Percentiles rank a stretch among this genome's conserved stretches.
phyloP scores from a whole-genome alignment of 164 flowering plant genomes.

The grape (Vitis vinifera) region ASM3070453v1 NC_081822.1:761501-762000 shows the following conservation, averaged over 20 bases:
- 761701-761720: too few species aligned
- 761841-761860: background rate
- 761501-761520: too few species aligned
- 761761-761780: background rate
- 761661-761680: too few species aligned
- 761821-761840: background rate
- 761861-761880: background rate
- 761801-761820: too few species aligned
- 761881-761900: background rate
- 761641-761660: background rate
- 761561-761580: too few species aligned
- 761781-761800: background rate
- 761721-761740: too few species aligned
- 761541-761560: too few species aligned
- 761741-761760: too few species aligned
- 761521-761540: too few species aligned
- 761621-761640: background rate
- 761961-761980: constrained; percentile 94
- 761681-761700: too few species aligned
- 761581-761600: too few species aligned
- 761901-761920: constrained; percentile 40
- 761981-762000: constrained; percentile 86
- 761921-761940: constrained; percentile 96
- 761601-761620: background rate
- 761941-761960: constrained; percentile 85